These are phyloP conservation scores for Fistulinella cinereoalba DNA, from an alignment of 1,284 basidiomycete genomes.

Conservation along the genomic window DNA sequence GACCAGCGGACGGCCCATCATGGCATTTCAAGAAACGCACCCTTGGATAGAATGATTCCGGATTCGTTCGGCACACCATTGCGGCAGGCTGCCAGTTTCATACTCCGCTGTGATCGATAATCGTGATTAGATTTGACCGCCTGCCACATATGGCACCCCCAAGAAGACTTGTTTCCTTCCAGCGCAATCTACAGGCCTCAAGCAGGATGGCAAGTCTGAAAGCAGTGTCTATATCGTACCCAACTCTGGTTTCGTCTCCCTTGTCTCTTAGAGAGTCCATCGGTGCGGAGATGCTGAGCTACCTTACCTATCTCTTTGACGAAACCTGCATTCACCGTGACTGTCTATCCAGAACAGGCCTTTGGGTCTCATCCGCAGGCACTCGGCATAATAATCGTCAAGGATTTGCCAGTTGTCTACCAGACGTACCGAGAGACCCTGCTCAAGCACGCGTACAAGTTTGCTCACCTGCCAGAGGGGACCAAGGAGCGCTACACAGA, in stretches of 20 bases:
- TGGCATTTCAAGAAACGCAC: too few species aligned
- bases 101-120: too few species aligned
- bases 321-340: not conserved
- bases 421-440: slow-evolving; percentile 60
- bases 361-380: slow-evolving; percentile 77
- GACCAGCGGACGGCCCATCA: too few species aligned
- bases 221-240: slow-evolving; percentile 71
- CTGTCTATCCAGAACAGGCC: slow-evolving; percentile 55
- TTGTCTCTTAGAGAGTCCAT: slow-evolving; percentile 59
- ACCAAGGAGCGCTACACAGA: slow-evolving; percentile 71
- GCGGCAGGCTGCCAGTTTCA: too few species aligned
- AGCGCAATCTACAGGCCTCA: slow-evolving; percentile 20
- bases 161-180: slow-evolving; percentile 3
- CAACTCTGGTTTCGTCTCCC: slow-evolving; percentile 57
- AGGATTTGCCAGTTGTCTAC: slow-evolving; percentile 74
- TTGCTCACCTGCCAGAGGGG: slow-evolving; percentile 66
- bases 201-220: slow-evolving; percentile 50
- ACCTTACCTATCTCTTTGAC: not conserved
- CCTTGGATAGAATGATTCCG: not conserved
- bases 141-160: too few species aligned
- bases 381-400: slow-evolving; percentile 78
- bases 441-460: slow-evolving; percentile 69
- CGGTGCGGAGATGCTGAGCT: slow-evolving; percentile 39
- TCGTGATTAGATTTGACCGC: too few species aligned
- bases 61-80: too few species aligned